Conservation (phyloP, 257 asterid genomes). For the Coffea canephora region DNA sequence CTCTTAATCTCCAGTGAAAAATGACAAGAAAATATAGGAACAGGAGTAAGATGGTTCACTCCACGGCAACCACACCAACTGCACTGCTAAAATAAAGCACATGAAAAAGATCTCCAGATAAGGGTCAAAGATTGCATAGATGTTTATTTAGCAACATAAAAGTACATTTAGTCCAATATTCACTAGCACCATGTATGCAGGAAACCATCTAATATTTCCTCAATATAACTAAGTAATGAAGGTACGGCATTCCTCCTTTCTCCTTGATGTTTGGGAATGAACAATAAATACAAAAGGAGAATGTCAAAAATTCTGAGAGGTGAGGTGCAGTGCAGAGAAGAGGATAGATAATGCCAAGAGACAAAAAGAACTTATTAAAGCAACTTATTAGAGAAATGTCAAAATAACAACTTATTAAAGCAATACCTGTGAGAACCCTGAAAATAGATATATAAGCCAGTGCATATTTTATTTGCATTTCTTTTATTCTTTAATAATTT, state of each 20-base stretch:
- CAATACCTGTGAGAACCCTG: no score
- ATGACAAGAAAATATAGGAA: neutral
- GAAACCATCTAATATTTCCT: neutral
- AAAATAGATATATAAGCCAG: no score
- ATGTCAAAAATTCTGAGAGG: neutral
- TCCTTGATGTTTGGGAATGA: neutral
- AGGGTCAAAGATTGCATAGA: neutral
- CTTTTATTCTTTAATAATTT: no score
- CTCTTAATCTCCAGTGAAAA: neutral
- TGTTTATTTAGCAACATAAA: neutral
- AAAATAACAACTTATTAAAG: neutral
- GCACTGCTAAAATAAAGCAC: neutral
- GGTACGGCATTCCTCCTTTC: neutral
- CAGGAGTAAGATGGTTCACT: neutral
- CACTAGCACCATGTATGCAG: neutral
- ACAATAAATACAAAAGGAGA: no score
- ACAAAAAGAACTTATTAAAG: neutral
- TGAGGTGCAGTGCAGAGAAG: neutral
- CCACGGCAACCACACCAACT: neutral
- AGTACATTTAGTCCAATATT: neutral
- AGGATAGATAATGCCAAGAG: conserved; percentile 2
- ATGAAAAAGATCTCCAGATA: neutral
- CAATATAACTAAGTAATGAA: neutral
- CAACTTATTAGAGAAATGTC: no score
- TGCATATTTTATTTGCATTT: no score